A percentile compares a stretch with the other conserved stretches of the same genome.
These are phyloP conservation scores for Misopates orontium DNA, from an alignment of 257 asterid genomes.

Conservation along the genomic window DNA sequence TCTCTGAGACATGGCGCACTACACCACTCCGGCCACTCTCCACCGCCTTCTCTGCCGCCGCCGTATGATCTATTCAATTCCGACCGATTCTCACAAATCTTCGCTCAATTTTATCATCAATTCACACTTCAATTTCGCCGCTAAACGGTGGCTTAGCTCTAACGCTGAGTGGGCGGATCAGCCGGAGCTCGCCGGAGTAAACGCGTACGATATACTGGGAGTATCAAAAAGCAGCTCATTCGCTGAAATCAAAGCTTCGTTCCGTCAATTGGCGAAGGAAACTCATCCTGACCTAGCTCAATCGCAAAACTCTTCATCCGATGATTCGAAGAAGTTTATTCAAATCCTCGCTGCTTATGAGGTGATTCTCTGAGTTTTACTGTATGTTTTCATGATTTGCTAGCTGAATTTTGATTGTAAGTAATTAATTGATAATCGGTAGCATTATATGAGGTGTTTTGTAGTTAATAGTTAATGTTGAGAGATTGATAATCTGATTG, in stretches of 20 bases:
- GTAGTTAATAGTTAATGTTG: neutral
- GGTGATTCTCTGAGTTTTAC: conserved; percentile 58
- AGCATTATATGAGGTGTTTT: neutral
- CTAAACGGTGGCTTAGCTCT: conserved; percentile 53
- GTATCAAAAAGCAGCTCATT: conserved; percentile 70
- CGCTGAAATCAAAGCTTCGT: conserved; percentile 74
- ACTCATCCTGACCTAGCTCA: conserved; percentile 86
- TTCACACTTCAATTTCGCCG: conserved; percentile 23
- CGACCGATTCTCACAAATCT: conserved; percentile 1
- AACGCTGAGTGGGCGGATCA: conserved; percentile 51
- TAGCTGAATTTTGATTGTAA: conserved; percentile 1
- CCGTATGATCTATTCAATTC: conserved; percentile 31
- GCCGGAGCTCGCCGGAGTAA: conserved; percentile 60
- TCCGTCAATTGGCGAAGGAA: conserved; percentile 82
- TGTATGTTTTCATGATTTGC: conserved; percentile 1
- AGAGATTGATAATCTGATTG: neutral
- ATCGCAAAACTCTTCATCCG: conserved; percentile 37
- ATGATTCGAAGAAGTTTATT: conserved; percentile 56
- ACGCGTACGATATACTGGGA: conserved; percentile 77
- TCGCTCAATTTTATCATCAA: neutral
- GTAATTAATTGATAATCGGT: neutral
- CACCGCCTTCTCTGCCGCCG: conserved; percentile 34
- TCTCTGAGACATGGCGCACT: conserved; percentile 42
- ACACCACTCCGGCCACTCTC: conserved; percentile 30
- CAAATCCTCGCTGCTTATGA: conserved; percentile 90